Conservation (phyloP, 1,284 basidiomycete genomes). For the Pascua sp. region DNA sequence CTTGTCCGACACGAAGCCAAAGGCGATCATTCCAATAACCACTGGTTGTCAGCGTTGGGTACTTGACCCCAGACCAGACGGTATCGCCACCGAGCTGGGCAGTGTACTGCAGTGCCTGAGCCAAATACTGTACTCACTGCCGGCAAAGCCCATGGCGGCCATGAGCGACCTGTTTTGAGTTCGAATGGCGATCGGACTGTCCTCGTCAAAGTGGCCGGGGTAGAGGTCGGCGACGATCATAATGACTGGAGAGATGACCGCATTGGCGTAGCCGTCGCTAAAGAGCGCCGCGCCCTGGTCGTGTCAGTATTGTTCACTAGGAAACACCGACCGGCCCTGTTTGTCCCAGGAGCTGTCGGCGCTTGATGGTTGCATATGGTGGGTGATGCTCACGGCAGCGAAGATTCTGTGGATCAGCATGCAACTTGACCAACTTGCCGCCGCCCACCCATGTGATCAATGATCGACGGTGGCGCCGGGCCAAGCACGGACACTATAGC, state of each 20-base stretch:
- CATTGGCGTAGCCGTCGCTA: slow-evolving; percentile 77
- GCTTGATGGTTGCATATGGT: not conserved
- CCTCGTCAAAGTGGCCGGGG: slow-evolving; percentile 50
- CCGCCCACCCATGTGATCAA: not conserved
- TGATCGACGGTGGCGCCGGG: not conserved
- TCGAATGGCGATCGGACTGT: slow-evolving; percentile 44
- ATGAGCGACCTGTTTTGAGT: slow-evolving; percentile 55
- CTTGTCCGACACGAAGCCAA: slow-evolving; percentile 72
- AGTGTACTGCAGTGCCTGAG: not conserved
- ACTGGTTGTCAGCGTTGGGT: slow-evolving; percentile 8
- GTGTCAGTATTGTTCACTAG: not conserved
- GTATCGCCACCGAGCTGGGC: not conserved
- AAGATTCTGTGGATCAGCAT: slow-evolving; percentile 7
- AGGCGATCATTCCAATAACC: slow-evolving; percentile 23
- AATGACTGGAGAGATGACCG: slow-evolving; percentile 59
- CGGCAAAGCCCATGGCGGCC: slow-evolving; percentile 68
- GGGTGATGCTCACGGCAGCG: slow-evolving; percentile 6
- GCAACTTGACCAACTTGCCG: not conserved
- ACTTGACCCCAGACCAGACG: not conserved
- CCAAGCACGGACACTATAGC: not conserved
- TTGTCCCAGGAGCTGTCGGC: not conserved
- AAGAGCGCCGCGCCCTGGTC: slow-evolving; percentile 69
- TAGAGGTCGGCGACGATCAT: slow-evolving; percentile 67
- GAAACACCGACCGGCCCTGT: not conserved
- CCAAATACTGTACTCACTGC: slow-evolving; percentile 53